These are phyloP conservation scores for Sporopachydermia lactativora DNA, from an alignment of 805 yeast genomes.

Conservation along the genomic window DNA sequence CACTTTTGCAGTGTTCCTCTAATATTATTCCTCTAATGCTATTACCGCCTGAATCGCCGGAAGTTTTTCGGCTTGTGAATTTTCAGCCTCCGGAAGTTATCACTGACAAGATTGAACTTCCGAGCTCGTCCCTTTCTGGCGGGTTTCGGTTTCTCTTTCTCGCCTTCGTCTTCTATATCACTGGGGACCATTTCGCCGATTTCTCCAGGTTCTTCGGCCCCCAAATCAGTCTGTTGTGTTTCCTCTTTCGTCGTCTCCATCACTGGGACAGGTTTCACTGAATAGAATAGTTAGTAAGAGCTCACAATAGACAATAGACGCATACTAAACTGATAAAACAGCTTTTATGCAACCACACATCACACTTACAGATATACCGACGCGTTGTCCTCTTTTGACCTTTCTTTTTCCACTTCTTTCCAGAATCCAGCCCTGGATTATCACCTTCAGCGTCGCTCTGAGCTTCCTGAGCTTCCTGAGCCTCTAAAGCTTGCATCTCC, in stretches of 20 bases:
- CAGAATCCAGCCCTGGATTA: conserved; percentile 12
- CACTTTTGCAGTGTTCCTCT: background rate
- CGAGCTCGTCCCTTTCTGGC: conserved; percentile 4
- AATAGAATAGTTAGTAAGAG: conserved; percentile 15
- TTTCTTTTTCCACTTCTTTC: conserved; percentile 19
- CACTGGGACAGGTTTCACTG: conserved; percentile 18
- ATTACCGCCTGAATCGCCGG: background rate
- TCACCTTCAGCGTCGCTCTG: conserved; percentile 10
- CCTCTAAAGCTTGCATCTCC: conserved; percentile 12
- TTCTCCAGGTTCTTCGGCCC: conserved; percentile 5
- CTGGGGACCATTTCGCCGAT: conserved; percentile 11
- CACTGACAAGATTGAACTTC: background rate
- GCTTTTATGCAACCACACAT: conserved; percentile 2
- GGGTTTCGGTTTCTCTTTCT: conserved; percentile 8
- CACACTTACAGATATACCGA: conserved; percentile 13
- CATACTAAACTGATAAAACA: background rate
- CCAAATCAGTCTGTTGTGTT: conserved; percentile 7
- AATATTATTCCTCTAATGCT: conserved; percentile 11
- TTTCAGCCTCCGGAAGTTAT: background rate
- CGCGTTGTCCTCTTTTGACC: conserved; percentile 22
- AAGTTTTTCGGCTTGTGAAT: conserved; percentile 11
- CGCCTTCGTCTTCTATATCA: conserved; percentile 12
- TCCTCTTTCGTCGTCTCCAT: conserved; percentile 14
- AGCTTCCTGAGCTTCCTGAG: conserved; percentile 11
- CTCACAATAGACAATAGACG: conserved; percentile 11